These are phyloP conservation scores for Chlorella sp. DNA, from an alignment of 139 green algal genomes.

Conservation along the genomic window DNA sequence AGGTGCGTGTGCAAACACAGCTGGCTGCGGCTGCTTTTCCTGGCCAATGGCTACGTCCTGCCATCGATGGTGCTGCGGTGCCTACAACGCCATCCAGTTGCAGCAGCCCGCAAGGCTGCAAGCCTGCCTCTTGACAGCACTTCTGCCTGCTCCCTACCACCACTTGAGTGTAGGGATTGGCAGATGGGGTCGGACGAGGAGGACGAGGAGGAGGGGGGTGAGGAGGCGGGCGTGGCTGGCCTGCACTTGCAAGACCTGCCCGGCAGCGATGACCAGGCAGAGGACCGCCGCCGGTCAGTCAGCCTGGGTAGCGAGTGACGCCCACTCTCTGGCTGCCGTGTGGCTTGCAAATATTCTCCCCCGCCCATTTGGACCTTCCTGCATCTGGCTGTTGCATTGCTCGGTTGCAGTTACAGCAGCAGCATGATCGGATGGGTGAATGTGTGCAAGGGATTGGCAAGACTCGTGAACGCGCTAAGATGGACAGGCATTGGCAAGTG, in stretches of 20 bases:
- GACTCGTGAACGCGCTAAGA: no score
- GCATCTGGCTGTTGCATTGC: no score
- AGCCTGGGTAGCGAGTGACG: background rate
- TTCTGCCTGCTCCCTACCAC: background rate
- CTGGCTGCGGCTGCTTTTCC: no score
- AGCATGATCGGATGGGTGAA: no score
- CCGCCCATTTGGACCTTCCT: no score
- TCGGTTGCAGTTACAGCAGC: no score
- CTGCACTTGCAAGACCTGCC: constrained; percentile 2
- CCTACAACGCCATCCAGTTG: background rate
- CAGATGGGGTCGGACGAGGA: background rate
- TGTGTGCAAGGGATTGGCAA: no score
- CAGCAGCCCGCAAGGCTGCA: background rate
- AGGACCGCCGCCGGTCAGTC: background rate
- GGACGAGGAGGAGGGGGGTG: background rate
- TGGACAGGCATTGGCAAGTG: no score
- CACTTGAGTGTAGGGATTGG: background rate
- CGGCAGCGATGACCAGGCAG: background rate
- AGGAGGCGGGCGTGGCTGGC: background rate
- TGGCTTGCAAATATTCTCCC: no score
- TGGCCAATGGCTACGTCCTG: background rate
- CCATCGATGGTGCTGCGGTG: background rate
- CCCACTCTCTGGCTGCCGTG: background rate
- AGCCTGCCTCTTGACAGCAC: background rate
- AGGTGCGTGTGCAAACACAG: background rate